A percentile compares a stretch with the other conserved stretches of the same genome.
phyloP scores from a whole-genome alignment of 805 yeast genomes.

The Osmozyma mogii region DNA sequence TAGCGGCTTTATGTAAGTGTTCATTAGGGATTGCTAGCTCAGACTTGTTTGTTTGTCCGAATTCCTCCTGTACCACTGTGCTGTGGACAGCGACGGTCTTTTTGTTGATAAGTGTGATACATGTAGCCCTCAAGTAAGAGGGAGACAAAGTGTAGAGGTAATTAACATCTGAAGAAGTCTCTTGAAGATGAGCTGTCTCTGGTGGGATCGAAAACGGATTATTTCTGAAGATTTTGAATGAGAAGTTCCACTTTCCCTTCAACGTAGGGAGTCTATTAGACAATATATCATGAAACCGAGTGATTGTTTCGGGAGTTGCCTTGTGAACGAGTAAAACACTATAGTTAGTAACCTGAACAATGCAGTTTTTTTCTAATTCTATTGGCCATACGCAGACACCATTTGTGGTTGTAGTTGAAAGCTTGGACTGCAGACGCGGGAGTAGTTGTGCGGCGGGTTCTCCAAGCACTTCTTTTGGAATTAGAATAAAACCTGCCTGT shows the following conservation, averaged over 20 bases:
- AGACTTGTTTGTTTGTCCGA: constrained; percentile 2
- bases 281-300: constrained; percentile 63
- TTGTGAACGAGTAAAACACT: constrained; percentile 31
- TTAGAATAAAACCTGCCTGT: no score
- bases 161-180: constrained; percentile 29
- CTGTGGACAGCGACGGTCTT: constrained; percentile 29
- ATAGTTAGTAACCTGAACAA: constrained; percentile 18
- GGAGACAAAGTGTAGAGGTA: constrained; percentile 45
- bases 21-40: constrained; percentile 24
- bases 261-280: constrained; percentile 58
- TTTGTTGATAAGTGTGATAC: constrained; percentile 43
- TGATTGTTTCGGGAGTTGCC: constrained; percentile 51
- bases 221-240: constrained; percentile 57
- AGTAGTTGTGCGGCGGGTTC: no score
- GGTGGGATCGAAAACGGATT: constrained; percentile 47
- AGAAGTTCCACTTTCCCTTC: constrained; percentile 62
- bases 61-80: constrained; percentile 26
- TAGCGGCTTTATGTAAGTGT: constrained; percentile 43
- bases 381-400: no score
- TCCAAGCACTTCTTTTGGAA: no score
- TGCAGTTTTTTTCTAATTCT: no score
- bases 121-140: constrained; percentile 40
- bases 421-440: no score
- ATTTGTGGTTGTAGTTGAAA: no score
- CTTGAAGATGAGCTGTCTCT: constrained; percentile 19